Base-by-base conservation (phyloP, 2,329 filamentous ascomycete species). In the Aspergillus chevalieri region DNA sequence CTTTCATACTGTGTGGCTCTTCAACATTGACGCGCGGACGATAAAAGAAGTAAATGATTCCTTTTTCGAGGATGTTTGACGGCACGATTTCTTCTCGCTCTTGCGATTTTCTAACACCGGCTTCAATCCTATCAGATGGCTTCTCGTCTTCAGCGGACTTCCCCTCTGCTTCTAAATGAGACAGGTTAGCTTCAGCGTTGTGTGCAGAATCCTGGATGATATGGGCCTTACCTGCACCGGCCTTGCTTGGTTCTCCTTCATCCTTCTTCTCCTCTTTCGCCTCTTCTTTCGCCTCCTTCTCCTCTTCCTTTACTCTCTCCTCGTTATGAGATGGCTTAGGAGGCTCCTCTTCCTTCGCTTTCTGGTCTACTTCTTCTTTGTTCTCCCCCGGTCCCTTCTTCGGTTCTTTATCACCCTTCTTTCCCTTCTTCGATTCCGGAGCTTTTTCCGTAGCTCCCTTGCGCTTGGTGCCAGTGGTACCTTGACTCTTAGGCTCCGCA, bases 1-100 rank as follows among this genome's bases (percentile, higher is more conserved):
- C 89, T 38, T 79, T 71, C 1, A 92, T 75, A 43, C 79, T 77
- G 15, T 84, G 78, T 0, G 89, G 84, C 6, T 87, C 78, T 4
- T 89, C 81, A 22, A 87, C 78, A 46, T 82, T 81, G 34, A 95
- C 87, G 10, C 89, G 84, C 6, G 83, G 83, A 15, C 90, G 84
- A 60, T 86, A 85, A 74, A 95, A 94, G 77, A 95, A 95, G 75
- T 95, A 95, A 57, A 95, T 84, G 58, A 93, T 80, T 3, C 90
- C 90, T 62, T 93, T 95, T 63, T 96, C 90, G 2, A 94, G 76
- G 21, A 95, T 82, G 51, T 75, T 83, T 5, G 78, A 80, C 1
- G 82, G 75, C 36, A 78, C 67, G 2, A 73, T 68, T 42, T 77
- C 67, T 58, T 77, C 75, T 39, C 79, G 75, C 46, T 77, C 64